Evolutionary conservation across 352 stramenopile genomes (phyloP).

Genomic region (Phytophthora europaea): DNA sequence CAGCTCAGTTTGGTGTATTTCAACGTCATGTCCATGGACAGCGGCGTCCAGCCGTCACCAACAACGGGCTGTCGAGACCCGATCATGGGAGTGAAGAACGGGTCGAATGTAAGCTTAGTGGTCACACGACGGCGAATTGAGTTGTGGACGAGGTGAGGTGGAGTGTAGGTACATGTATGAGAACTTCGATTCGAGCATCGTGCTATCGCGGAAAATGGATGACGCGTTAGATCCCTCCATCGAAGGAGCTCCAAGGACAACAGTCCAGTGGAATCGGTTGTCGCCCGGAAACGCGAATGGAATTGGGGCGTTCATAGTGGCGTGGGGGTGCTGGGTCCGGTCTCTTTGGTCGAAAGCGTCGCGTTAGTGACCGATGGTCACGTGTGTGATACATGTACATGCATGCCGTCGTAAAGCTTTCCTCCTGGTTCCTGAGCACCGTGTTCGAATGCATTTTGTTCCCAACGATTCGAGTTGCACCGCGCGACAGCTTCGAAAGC

Average conservation of each 20-base stretch:
- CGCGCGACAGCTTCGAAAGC: neutral
- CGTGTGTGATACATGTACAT: neutral
- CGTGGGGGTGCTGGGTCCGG: neutral
- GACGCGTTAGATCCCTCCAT: slow-evolving; percentile 9
- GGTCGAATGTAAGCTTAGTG: neutral
- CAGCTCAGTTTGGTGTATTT: slow-evolving; percentile 36
- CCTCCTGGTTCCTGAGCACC: neutral
- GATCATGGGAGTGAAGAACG: neutral
- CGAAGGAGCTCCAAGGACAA: slow-evolving; percentile 16
- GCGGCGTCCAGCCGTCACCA: slow-evolving; percentile 34
- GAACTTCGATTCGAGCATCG: slow-evolving; percentile 1
- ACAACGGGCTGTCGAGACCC: slow-evolving; percentile 13
- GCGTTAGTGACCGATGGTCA: neutral
- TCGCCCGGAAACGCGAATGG: neutral
- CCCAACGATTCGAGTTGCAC: neutral
- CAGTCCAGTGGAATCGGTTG: slow-evolving; percentile 28
- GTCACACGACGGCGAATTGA: slow-evolving; percentile 13
- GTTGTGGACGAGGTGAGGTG: slow-evolving; percentile 5
- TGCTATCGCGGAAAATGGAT: slow-evolving; percentile 18
- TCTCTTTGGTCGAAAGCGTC: neutral
- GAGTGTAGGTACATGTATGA: neutral
- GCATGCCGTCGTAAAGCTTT: neutral
- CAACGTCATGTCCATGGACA: slow-evolving; percentile 27
- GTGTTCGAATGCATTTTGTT: neutral
- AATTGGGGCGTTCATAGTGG: neutral